Evolutionary conservation across 2,329 filamentous ascomycete species (phyloP).

Genomic region (Escovopsis weberi): DNA sequence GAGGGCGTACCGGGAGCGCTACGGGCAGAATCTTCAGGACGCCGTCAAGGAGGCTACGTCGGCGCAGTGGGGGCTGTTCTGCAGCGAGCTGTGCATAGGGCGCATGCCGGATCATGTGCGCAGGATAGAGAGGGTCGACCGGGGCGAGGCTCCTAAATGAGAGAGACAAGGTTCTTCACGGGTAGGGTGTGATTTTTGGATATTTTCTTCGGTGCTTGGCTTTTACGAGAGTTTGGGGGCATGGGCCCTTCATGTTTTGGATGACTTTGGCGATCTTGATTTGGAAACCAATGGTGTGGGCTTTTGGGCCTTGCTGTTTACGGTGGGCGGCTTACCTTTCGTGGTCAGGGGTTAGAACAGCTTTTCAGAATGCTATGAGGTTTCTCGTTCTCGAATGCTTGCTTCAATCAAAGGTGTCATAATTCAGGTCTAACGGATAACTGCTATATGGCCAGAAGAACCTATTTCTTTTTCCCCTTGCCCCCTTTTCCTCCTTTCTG

Average conservation of each 20-base stretch:
- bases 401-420: too few species aligned
- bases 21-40: slow-evolving; percentile 58
- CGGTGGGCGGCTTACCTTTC: not conserved
- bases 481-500: slow-evolving; percentile 23
- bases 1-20: slow-evolving; percentile 63
- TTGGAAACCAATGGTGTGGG: not conserved
- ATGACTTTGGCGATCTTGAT: not conserved
- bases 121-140: slow-evolving; percentile 24
- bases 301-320: not conserved
- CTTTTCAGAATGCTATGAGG: too few species aligned
- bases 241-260: not conserved
- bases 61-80: slow-evolving; percentile 66
- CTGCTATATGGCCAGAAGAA: not conserved
- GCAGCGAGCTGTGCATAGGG: slow-evolving; percentile 51
- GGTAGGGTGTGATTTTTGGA: not conserved
- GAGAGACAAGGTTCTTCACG: not conserved
- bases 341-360: too few species aligned
- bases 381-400: too few species aligned
- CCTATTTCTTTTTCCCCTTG: slow-evolving; percentile 27
- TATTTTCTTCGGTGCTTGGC: not conserved
- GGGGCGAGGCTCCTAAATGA: slow-evolving; percentile 6
- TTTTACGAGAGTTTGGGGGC: not conserved
- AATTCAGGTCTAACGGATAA: too few species aligned
- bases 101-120: slow-evolving; percentile 46
- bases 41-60: slow-evolving; percentile 65